A percentile compares a stretch with the other conserved stretches of the same genome.
These are phyloP conservation scores for Daldinia loculata DNA, from an alignment of 495 filamentous ascomycete genomes.

Conservation along the genomic window DNA sequence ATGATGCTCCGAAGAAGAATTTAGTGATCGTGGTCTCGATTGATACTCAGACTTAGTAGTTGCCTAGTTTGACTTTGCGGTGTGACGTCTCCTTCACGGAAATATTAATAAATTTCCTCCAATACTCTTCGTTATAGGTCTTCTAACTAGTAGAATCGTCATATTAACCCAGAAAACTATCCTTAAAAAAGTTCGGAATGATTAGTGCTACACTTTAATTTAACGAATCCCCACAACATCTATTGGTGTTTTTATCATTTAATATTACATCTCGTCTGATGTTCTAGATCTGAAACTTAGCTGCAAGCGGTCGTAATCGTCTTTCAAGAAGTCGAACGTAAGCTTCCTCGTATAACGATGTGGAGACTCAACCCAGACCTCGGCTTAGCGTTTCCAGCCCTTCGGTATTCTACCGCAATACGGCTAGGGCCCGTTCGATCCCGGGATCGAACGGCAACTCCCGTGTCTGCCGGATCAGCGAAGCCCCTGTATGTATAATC, in stretches of 20 bases:
- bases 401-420: slow-evolving; percentile 16
- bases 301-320: not conserved
- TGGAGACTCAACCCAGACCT: slow-evolving; percentile 10
- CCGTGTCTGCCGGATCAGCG: not conserved
- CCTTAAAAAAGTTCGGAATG: not conserved
- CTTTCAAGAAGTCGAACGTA: not conserved
- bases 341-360: slow-evolving; percentile 6
- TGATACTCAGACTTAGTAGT: not conserved
- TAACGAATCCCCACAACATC: not conserved
- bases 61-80: not conserved
- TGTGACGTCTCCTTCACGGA: not conserved
- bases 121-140: not conserved
- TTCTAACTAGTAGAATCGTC: not conserved
- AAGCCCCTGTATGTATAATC: not conserved
- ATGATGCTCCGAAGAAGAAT: not conserved
- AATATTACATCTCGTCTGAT: not conserved
- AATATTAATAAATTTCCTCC: not conserved
- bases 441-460: not conserved
- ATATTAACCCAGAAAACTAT: not conserved
- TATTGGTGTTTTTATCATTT: not conserved
- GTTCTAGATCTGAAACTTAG: not conserved
- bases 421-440: not conserved
- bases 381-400: slow-evolving; percentile 21
- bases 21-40: not conserved
- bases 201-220: not conserved